A percentile compares a stretch with the other conserved stretches of the same genome.
Conservation (phyloP, 768 basidiomycete genomes). For the Leccinum sublutescens region DNA sequence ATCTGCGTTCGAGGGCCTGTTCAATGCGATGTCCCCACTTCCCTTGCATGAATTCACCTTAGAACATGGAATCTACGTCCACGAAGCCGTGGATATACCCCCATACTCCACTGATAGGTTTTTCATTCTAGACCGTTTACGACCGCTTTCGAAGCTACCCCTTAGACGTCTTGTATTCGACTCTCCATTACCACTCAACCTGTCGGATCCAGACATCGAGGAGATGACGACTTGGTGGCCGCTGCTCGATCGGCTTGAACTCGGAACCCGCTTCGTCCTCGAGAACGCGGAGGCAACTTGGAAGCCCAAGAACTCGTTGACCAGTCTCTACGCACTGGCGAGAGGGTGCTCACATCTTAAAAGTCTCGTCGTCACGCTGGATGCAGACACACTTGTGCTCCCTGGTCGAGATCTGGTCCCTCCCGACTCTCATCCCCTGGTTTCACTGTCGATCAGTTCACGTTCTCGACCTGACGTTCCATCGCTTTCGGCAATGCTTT, state of each 20-base stretch:
- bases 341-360: constrained; percentile 17
- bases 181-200: constrained; percentile 37
- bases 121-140: constrained; percentile 34
- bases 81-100: constrained; percentile 35
- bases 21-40: constrained; percentile 31
- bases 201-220: constrained; percentile 40
- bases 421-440: constrained; percentile 22
- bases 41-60: constrained; percentile 39
- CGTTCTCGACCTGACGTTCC: constrained; percentile 29
- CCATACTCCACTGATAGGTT: constrained; percentile 9
- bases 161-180: constrained; percentile 41
- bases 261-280: constrained; percentile 33
- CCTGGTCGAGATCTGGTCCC: neutral
- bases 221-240: constrained; percentile 47
- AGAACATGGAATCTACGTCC: constrained; percentile 33
- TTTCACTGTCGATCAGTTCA: constrained; percentile 36
- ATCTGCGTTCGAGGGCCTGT: constrained; percentile 37
- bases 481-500: constrained; percentile 31
- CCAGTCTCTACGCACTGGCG: constrained; percentile 17
- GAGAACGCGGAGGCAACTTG: constrained; percentile 23
- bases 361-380: constrained; percentile 21
- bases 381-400: neutral
- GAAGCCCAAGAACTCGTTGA: constrained; percentile 19
- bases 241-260: constrained; percentile 39
- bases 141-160: constrained; percentile 34